These are phyloP conservation scores for Lonicera japonica DNA, from an alignment of 129 eudicot genomes.

Conservation along the genomic window DNA sequence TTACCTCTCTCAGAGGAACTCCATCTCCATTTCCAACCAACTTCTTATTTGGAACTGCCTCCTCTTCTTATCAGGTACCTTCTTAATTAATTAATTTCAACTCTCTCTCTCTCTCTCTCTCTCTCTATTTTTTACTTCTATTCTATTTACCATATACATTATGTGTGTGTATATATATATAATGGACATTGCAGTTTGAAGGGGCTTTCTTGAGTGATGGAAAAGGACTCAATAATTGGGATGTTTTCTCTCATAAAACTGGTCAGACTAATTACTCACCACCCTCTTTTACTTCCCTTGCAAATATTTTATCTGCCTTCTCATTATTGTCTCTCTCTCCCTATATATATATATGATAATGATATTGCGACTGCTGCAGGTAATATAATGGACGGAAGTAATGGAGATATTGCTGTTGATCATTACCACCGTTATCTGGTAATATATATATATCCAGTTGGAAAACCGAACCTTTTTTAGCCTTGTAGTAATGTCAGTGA, in stretches of 20 bases:
- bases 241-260: conserved; percentile 54
- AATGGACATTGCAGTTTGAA: conserved; percentile 46
- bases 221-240: conserved; percentile 86
- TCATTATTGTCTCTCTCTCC: not conserved
- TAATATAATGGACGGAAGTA: conserved; percentile 53
- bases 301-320: not conserved
- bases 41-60: conserved; percentile 78
- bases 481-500: too few relatives aligned
- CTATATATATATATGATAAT: not conserved
- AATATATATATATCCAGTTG: too few relatives aligned
- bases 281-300: not conserved
- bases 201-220: conserved; percentile 74
- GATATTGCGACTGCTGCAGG: conserved; percentile 23
- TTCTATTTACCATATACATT: not conserved
- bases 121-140: not conserved
- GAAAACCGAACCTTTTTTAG: too few relatives aligned
- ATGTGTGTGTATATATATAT: not conserved
- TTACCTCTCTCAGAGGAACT: not conserved
- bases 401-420: conserved; percentile 73
- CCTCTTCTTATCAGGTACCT: conserved; percentile 83
- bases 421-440: conserved; percentile 66
- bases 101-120: too few relatives aligned
- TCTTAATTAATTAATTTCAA: not conserved
- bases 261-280: conserved; percentile 30
- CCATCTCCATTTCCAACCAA: conserved; percentile 39